Evolutionary conservation across 148 eudicot genomes (phyloP).

Genomic region (Fagopyrum tataricum): DNA sequence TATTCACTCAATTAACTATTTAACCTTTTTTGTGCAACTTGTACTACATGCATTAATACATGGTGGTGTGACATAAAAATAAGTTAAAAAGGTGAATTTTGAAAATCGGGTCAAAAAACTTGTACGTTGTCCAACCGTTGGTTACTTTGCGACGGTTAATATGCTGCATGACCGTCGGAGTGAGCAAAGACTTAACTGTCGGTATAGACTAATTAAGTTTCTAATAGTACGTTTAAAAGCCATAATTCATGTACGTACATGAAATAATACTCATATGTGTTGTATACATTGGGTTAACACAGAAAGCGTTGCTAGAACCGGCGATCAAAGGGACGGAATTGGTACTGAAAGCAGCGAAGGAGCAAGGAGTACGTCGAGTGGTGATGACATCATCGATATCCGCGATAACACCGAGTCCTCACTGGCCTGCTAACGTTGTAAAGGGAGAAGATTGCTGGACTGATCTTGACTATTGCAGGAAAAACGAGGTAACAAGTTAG

Average conservation of each 20-base stretch:
- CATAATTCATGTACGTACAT: no score
- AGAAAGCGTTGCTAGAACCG: constrained; percentile 63
- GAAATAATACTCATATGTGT: no score
- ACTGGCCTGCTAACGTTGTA: constrained; percentile 63
- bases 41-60: no score
- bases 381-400: constrained; percentile 79
- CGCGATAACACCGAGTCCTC: constrained; percentile 63
- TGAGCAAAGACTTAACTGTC: no score
- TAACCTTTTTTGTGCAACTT: background rate
- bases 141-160: no score
- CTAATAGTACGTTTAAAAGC: no score
- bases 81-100: no score
- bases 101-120: no score
- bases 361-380: constrained; percentile 68
- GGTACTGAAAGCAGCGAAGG: constrained; percentile 75
- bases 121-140: no score
- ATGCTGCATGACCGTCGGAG: no score
- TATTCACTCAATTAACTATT: background rate
- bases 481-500: constrained; percentile 33
- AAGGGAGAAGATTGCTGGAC: constrained; percentile 85
- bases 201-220: no score
- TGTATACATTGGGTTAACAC: background rate
- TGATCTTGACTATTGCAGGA: constrained; percentile 63
- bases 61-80: no score
- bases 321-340: constrained; percentile 74